Evolutionary conservation across 2,329 filamentous ascomycete genomes (phyloP).

Genomic region (Cercospora sp.): DNA sequence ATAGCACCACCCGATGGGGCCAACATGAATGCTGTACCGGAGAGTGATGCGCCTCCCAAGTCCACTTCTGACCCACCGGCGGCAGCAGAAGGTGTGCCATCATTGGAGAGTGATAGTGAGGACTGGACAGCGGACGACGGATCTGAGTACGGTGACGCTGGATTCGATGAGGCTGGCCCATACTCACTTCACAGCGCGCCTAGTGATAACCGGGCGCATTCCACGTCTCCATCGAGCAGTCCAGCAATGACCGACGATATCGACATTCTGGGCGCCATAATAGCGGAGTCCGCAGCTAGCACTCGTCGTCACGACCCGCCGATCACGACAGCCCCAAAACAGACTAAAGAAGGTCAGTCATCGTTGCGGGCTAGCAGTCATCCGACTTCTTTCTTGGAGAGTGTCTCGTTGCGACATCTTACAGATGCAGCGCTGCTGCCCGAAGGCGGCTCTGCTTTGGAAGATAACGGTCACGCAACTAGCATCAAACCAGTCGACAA

Average conservation of each 20-base stretch:
- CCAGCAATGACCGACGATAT: neutral
- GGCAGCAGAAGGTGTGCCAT: neutral
- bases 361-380: neutral
- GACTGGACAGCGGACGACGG: neutral
- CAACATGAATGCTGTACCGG: neutral
- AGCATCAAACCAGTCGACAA: neutral
- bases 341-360: neutral
- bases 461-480: neutral
- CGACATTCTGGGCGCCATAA: constrained; percentile 25
- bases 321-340: neutral
- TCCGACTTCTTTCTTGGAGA: neutral
- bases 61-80: neutral
- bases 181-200: neutral
- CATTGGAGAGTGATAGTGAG: neutral
- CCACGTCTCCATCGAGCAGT: neutral
- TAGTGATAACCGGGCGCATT: neutral
- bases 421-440: constrained; percentile 8
- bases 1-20: neutral
- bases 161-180: neutral
- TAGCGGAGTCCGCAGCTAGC: neutral
- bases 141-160: neutral
- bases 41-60: neutral
- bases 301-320: neutral
- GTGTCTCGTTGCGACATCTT: constrained; percentile 7
- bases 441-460: neutral